A percentile compares a stretch with the other conserved stretches of the same genome.
Evolutionary conservation across 768 basidiomycete genomes (phyloP).

Genomic region (Pluteus cervinus): DNA sequence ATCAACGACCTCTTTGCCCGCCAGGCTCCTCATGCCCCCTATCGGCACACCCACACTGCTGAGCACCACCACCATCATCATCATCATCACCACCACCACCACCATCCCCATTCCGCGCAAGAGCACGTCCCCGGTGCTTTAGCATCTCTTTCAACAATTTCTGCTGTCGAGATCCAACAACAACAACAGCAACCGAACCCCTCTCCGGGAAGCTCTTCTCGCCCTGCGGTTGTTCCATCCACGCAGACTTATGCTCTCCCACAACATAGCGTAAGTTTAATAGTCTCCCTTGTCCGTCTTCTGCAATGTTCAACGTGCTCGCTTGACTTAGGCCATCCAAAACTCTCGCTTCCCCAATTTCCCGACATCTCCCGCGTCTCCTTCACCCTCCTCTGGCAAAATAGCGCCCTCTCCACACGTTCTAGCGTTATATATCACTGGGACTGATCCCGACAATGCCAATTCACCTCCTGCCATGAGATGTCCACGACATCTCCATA

Average conservation of each 20-base stretch:
- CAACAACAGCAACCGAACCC: too few relatives aligned
- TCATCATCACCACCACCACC: constrained; percentile 18
- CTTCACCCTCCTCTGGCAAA: constrained; percentile 16
- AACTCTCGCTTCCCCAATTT: constrained; percentile 1
- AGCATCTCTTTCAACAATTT: constrained; percentile 8
- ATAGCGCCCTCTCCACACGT: constrained; percentile 36
- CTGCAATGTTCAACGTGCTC: too few relatives aligned
- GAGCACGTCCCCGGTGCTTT: constrained; percentile 11
- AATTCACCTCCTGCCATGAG: constrained; percentile 59
- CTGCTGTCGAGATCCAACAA: constrained; percentile 15
- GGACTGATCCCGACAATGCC: constrained; percentile 55
- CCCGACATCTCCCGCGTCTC: constrained; percentile 5
- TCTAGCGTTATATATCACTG: constrained; percentile 48
- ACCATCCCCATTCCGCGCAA: constrained; percentile 8
- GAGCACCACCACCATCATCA: constrained; percentile 16
- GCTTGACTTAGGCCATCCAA: constrained; percentile 3
- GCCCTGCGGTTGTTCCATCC: too few relatives aligned
- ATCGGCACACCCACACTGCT: constrained; percentile 29
- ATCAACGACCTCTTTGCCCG: constrained; percentile 81
- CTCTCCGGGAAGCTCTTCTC: too few relatives aligned
- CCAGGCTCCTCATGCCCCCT: constrained; percentile 50
- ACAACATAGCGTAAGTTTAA: too few relatives aligned
- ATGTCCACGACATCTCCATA: constrained; percentile 70
- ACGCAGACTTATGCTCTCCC: too few relatives aligned
- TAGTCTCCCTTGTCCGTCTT: too few relatives aligned